phyloP scores from a whole-genome alignment of 495 filamentous ascomycete species.

The Beverwykella pulmonaria region DNA sequence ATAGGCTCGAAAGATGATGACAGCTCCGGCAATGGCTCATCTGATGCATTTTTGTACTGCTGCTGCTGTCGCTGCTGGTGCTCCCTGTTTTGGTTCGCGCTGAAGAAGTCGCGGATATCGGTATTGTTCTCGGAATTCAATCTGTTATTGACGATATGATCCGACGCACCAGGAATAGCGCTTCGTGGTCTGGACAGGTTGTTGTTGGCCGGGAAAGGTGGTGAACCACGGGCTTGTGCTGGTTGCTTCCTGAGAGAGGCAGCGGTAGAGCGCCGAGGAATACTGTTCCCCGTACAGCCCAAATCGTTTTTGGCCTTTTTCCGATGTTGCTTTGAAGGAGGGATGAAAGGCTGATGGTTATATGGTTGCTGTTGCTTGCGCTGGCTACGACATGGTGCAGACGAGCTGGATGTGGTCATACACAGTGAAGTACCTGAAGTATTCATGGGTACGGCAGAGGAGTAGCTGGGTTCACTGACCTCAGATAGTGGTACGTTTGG shows the following conservation, averaged over 20 bases:
- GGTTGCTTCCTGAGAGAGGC: not conserved
- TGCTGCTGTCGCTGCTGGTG: not conserved
- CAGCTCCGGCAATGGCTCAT: not conserved
- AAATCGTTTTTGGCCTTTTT: too few species aligned
- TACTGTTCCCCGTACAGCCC: not conserved
- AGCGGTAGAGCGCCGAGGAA: not conserved
- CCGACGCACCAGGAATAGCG: not conserved
- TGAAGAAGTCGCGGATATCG: constrained; percentile 42
- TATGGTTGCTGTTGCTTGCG: not conserved
- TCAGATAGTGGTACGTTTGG: not conserved
- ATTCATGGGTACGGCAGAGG: not conserved
- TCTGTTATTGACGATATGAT: not conserved
- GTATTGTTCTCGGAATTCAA: constrained; percentile 23
- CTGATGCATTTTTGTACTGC: too few species aligned
- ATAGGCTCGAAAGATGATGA: constrained; percentile 5
- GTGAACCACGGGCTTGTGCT: not conserved
- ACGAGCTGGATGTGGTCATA: not conserved
- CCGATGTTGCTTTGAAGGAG: not conserved
- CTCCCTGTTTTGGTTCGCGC: not conserved
- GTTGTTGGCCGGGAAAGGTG: not conserved
- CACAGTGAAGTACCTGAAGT: not conserved
- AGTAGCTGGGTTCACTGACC: not conserved
- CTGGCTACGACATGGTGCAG: not conserved
- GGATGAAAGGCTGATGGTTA: not conserved
- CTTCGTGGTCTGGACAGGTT: not conserved